These are phyloP conservation scores for Terana coerulea DNA, from an alignment of 768 basidiomycete genomes.

Conservation along the genomic window DNA sequence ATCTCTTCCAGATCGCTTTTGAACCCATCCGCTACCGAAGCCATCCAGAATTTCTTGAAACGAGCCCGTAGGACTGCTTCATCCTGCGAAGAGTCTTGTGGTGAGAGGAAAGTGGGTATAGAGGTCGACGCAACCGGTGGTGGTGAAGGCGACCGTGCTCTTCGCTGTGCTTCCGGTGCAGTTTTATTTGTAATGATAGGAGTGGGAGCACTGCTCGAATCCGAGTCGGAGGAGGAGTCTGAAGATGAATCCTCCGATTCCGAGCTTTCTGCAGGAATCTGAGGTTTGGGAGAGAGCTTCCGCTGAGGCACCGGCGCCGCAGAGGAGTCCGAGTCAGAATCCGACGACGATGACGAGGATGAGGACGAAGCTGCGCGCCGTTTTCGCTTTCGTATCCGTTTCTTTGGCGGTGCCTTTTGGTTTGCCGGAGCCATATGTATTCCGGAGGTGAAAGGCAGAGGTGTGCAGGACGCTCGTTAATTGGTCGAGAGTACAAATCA, in stretches of 20 bases:
- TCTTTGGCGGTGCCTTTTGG: constrained; percentile 22
- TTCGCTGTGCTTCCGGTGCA: neutral
- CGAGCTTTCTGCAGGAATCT: constrained; percentile 2
- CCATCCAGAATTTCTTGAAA: constrained; percentile 88
- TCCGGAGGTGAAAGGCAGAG: neutral
- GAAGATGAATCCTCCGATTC: constrained; percentile 14
- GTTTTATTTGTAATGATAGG: constrained; percentile 2
- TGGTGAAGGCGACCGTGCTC: constrained; percentile 24
- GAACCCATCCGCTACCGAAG: constrained; percentile 76
- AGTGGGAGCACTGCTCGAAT: neutral
- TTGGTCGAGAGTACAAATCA: neutral
- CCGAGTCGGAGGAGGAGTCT: constrained; percentile 11
- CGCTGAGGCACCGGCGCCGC: constrained; percentile 1
- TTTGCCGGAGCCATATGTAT: constrained; percentile 7
- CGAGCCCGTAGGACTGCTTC: constrained; percentile 59
- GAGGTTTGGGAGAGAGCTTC: neutral
- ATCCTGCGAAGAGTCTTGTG: constrained; percentile 31
- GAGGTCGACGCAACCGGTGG: constrained; percentile 20
- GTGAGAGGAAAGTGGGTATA: constrained; percentile 55
- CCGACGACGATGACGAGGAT: constrained; percentile 24
- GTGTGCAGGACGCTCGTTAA: neutral
- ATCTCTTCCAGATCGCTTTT: constrained; percentile 81
- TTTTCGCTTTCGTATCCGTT: constrained; percentile 32
- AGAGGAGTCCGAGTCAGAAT: constrained; percentile 17
- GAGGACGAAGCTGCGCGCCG: constrained; percentile 29